Evolutionary conservation across 2,329 filamentous ascomycete species (phyloP).

Genomic region (Colletotrichum tofieldiae): DNA sequence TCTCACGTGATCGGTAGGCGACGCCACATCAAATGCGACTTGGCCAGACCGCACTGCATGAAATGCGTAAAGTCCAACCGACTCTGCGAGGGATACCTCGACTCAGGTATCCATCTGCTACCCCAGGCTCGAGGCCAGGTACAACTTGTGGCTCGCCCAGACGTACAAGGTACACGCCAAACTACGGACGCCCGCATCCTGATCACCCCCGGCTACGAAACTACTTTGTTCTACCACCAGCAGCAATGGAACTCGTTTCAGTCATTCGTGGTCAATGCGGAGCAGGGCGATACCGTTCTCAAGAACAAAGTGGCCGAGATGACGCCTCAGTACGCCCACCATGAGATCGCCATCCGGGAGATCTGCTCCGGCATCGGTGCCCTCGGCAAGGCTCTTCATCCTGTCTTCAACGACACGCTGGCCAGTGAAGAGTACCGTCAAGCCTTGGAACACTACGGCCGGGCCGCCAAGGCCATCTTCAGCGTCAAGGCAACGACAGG

Average conservation of each 20-base stretch:
- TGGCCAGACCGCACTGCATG: slow-evolving; percentile 56
- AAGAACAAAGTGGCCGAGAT: not conserved
- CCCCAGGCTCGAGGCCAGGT: not conserved
- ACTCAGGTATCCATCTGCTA: not conserved
- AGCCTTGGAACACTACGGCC: slow-evolving; percentile 34
- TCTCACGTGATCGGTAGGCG: slow-evolving; percentile 15
- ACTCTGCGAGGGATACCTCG: slow-evolving; percentile 27
- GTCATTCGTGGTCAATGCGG: slow-evolving; percentile 15
- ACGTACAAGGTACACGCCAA: not conserved
- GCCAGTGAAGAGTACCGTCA: slow-evolving; percentile 3
- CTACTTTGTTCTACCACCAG: slow-evolving; percentile 31
- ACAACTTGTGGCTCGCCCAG: not conserved
- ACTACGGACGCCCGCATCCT: slow-evolving; percentile 4
- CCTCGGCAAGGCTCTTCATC: slow-evolving; percentile 2
- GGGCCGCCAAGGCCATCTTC: slow-evolving; percentile 16
- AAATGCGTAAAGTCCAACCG: slow-evolving; percentile 49
- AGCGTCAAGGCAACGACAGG: slow-evolving; percentile 1
- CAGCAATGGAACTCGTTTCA: slow-evolving; percentile 35
- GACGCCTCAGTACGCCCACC: slow-evolving; percentile 20
- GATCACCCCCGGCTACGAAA: slow-evolving; percentile 17
- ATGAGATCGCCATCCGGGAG: slow-evolving; percentile 17
- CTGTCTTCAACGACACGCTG: not conserved
- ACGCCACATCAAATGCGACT: slow-evolving; percentile 63
- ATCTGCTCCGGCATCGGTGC: slow-evolving; percentile 33
- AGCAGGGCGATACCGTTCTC: slow-evolving; percentile 28